Percentiles rank a stretch among this genome's conserved stretches.
These are phyloP conservation scores for Vinca minor DNA, from an alignment of 257 asterid species.

Conservation along the genomic window DNA sequence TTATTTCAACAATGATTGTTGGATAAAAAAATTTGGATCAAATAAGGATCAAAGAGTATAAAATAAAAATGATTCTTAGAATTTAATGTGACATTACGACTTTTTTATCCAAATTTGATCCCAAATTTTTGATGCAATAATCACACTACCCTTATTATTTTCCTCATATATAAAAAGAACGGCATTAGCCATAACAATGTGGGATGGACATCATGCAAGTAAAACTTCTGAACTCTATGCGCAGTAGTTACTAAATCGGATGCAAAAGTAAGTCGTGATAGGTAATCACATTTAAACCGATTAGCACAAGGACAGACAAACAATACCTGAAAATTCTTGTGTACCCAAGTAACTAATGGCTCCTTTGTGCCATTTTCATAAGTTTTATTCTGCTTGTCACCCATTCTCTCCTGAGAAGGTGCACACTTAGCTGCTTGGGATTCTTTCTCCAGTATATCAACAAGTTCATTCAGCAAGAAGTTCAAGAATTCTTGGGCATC, in stretches of 20 bases:
- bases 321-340: conserved; percentile 77
- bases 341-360: conserved; percentile 75
- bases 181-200: not conserved
- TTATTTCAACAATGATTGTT: too few species aligned
- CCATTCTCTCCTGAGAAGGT: conserved; percentile 28
- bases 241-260: not conserved
- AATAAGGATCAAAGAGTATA: too few species aligned
- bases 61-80: too few species aligned
- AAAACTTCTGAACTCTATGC: not conserved
- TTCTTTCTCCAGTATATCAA: conserved; percentile 85
- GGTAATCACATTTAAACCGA: not conserved
- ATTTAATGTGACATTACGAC: too few species aligned
- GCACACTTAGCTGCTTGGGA: conserved; percentile 36
- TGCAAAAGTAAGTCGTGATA: not conserved
- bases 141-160: too few species aligned
- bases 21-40: too few species aligned
- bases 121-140: too few species aligned
- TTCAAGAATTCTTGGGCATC: conserved; percentile 93
- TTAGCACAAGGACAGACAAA: not conserved
- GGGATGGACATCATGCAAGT: not conserved
- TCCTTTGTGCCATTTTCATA: conserved; percentile 51
- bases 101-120: too few species aligned
- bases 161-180: too few species aligned
- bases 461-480: conserved; percentile 72
- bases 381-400: conserved; percentile 44